Evolutionary conservation across 768 basidiomycete species (phyloP).

Genomic region (Agrocybe chaxingu): DNA sequence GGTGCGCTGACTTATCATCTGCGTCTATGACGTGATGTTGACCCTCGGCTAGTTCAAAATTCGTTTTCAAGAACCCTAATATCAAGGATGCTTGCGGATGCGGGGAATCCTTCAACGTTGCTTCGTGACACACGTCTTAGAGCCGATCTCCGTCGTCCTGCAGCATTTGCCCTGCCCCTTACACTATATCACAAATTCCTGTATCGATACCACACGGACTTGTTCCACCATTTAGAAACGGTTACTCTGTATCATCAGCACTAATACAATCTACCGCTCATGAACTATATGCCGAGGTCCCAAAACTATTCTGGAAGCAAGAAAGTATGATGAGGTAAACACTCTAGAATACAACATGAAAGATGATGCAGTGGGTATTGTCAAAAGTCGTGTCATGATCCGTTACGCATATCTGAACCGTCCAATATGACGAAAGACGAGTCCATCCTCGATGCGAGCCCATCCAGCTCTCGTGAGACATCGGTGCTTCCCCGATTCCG

Average conservation of each 20-base stretch:
- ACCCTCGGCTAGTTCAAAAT: constrained; percentile 57
- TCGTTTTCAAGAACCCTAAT: constrained; percentile 87
- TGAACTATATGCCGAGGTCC: not conserved
- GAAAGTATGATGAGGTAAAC: no score
- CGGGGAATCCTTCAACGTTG: constrained; percentile 85
- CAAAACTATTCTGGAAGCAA: not conserved
- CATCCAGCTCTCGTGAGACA: not conserved
- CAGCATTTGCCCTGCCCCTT: constrained; percentile 15
- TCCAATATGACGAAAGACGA: constrained; percentile 3
- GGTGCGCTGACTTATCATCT: constrained; percentile 43
- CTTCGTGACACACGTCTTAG: constrained; percentile 26
- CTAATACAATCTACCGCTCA: constrained; percentile 12
- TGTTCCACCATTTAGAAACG: constrained; percentile 9
- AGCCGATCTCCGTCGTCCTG: constrained; percentile 6
- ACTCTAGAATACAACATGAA: no score
- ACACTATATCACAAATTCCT: constrained; percentile 15
- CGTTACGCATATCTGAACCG: not conserved
- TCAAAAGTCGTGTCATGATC: no score
- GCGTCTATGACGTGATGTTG: constrained; percentile 3
- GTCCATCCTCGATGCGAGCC: constrained; percentile 2
- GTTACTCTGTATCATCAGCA: constrained; percentile 13
- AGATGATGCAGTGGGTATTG: no score
- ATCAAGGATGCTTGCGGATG: constrained; percentile 94
- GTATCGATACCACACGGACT: constrained; percentile 24
- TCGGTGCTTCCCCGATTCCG: not conserved